Base-by-base conservation (phyloP, 208 protist species). In the Trypanosomatidae sp. region DNA sequence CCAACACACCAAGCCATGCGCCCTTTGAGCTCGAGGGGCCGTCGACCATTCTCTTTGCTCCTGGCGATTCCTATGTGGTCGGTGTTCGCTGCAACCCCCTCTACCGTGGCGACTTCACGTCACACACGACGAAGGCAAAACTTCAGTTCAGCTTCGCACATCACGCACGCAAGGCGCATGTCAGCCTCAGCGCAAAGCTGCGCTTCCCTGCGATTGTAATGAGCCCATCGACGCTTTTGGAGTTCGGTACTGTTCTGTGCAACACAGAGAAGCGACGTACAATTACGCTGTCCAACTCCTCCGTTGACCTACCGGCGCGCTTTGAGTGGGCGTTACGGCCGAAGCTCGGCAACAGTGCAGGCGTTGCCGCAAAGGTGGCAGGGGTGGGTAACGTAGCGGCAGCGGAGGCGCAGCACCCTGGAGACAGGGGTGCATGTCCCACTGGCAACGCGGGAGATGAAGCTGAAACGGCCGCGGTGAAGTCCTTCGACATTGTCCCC, bases 401-500 rank as follows among this genome's bases (percentile, higher is more conserved):
- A 17, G 22, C 17, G 33, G 19, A 30, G 28, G 55, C 50, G 2
- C n/a, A 62, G 15, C 71, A 81, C 36, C 84, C 97, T 46, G 86
- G 81, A 5, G 73, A 89, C 22, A 68, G 66, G 46, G 19, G n/a
- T 17, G 3, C 46, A 47, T 25, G 50, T 56, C 33, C 28, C 59
- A 33, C 39, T 74, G 3, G n/a, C 52, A 58, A 9, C 74, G 30
- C 71, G 25, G 7, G 87, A 80, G 69, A 66, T 36, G 15, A 39
- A 6, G 52, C 66, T 25, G 28, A 79, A 7, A 33, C 49, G 15
- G 28, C 47, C 49, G 77, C 60, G 49, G 60, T 53, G 52, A 86
- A 86, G 43, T 76, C 83, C 13, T 99, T 99, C 75, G 98, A 99
- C 77, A 88, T 99, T 74, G 76, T 98, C 0, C 98, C 98, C 17